Conservation (phyloP, 2,329 filamentous ascomycete species). For the Didymella sp. region DNA sequence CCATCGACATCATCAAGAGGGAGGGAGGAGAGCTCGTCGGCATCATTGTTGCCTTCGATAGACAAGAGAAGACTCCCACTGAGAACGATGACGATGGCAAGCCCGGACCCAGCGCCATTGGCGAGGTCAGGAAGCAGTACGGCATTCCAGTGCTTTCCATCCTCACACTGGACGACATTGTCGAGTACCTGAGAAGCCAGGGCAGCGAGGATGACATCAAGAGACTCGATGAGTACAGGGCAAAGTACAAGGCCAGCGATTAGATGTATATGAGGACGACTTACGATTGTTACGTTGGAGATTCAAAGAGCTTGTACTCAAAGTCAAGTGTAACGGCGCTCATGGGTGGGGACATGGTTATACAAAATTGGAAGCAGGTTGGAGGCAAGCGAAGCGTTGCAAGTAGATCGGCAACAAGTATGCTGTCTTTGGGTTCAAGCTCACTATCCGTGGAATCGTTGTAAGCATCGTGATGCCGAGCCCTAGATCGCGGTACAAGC, state of each 20-base stretch:
- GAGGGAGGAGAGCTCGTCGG: conserved; percentile 86
- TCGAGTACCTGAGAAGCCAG: conserved; percentile 53
- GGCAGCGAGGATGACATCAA: conserved; percentile 56
- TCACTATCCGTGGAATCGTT: not conserved
- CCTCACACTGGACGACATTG: conserved; percentile 81
- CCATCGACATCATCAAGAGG: conserved; percentile 84
- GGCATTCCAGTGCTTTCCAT: conserved; percentile 84
- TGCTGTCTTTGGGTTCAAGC: not conserved
- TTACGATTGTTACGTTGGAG: conserved; percentile 9
- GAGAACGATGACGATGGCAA: conserved; percentile 67
- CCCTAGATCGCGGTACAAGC: conserved; percentile 3
- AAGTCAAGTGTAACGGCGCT: not conserved
- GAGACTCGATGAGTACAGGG: conserved; percentile 50
- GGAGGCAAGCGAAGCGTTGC: not conserved
- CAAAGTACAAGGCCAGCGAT: conserved; percentile 51
- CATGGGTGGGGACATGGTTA: not conserved
- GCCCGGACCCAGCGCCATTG: conserved; percentile 80
- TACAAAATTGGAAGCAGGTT: not conserved
- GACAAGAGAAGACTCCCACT: conserved; percentile 79
- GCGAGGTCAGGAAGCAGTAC: conserved; percentile 82
- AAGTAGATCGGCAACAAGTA: not conserved
- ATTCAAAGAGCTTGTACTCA: not conserved
- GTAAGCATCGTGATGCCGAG: conserved; percentile 6
- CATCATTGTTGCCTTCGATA: conserved; percentile 86
- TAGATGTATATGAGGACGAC: conserved; percentile 19